Base-by-base conservation (phyloP, 495 filamentous ascomycete species). In the Penicillium flavigenum region DNA sequence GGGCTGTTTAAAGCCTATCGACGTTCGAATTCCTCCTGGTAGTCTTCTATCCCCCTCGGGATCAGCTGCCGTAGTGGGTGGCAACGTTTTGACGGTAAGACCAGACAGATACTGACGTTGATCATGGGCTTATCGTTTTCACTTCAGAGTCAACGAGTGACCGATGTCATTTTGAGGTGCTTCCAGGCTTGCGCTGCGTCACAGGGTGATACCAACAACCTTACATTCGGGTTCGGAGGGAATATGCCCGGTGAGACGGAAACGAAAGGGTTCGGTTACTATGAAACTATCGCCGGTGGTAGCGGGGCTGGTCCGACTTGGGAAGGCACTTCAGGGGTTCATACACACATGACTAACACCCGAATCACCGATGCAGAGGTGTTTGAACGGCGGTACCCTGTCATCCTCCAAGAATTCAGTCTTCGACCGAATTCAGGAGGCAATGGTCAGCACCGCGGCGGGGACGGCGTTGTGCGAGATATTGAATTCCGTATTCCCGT, bases 341-440 rank as follows among this genome's bases (percentile, higher is more conserved):
- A 97, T 69, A 86, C 83, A 20, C 92, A 97, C 72, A 96, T 96
- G 91, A 96, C 92, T 9, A 97, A 97, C 67, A 97, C 92, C 5
- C 83, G 92, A 9, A 96, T 96, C 70, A 97, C 92, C 2, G 92
- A 97, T 72, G 79, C 89, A 0, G 92, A 97, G 63, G 82, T 95
- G 6, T 92, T 96, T 66, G 92, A 97, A 71, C 78, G 91, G 0
- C 80, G 92, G 24, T 96, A 96, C 66, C 92, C 92, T 2, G 88
- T 96, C 2, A 63, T 96, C 6, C 76, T 96, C n/a, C 80, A 88
- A 4, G 83, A 92, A 65, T 96, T 96, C 69, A 84, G 84, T 3
- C 79, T 97, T 24, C 77, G 93, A 84, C 38, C 92, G 85, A 85
- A 84, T 0, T 88, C 85, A 19, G 76, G 75, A 11, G 76, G 76